Evolutionary conservation across 2,329 filamentous ascomycete species (phyloP), one percentile per base, ranked within the genome.

Genomic region (Claviceps monticola): DNA sequence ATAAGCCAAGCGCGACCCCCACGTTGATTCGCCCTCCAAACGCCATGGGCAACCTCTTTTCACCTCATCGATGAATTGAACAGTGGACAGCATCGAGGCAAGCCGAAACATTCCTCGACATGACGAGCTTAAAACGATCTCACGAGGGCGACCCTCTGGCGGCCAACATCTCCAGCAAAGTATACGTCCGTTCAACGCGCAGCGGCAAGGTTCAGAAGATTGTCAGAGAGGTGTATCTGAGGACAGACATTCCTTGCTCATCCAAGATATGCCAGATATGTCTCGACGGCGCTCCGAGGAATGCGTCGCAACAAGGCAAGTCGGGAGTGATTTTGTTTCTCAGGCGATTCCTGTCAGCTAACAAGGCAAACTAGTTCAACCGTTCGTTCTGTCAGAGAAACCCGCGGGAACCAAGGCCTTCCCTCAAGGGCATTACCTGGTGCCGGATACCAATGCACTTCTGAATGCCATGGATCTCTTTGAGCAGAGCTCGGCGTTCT

Each of bases 201-300:
- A 93, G 83, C 68, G 93, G 93, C 68, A 96, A 96, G 73, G 91
- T 97, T 54, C 93, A 97, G 69, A 98, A 98, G 76, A 94, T 98
- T 63, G 93, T 98, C 58, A 83, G 90, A 62, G 93, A 98, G 73
- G 78, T 97, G 56, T 98, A 98, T 69, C 76, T 98, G 55, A 82
- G 93, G 67, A 87, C 91, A 71, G 93, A 98, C 67, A 97, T 98
- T 63, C 91, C 93, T 48, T 98, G 93, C 72, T 96, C 91, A 37
- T 97, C 91, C 26, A 86, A 84, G 67, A 74, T 98, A 45, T 98
- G 93, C 73, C 77, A 78, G 55, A 71, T 69, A 62, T 98, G 93
- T 67, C 75, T 86, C 45, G 75, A 81, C 46, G 79, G 73, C 57
- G 88, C 88, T 2, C 90, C 89, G 1, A 76, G 80, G 57, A 87